Evolutionary conservation across 768 basidiomycete genomes (phyloP), one percentile per base, ranked within the genome.

Genomic region (Rhodotorula kratochvilovae): DNA sequence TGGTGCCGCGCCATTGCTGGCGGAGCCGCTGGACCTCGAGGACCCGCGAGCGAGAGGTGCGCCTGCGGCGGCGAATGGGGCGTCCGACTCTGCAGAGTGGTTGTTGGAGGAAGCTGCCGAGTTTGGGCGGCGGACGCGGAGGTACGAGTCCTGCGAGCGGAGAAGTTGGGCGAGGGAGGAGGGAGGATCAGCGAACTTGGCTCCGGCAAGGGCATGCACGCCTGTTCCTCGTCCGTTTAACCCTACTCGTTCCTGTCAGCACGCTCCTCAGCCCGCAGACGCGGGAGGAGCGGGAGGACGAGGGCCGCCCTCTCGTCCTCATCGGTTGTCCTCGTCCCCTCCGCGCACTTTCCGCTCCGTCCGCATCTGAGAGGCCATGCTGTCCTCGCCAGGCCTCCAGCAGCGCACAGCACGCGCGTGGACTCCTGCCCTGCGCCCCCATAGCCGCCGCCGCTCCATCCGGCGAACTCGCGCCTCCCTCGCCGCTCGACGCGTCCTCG

Each of bases 121-220:
- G 43, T 27, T 21, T 13, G 62, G 60, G 11, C 59, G 51, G 46
- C 67, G 43, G 17, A 33, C 54, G 25, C 69, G 63, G 23, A 70
- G 59, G 48, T 61, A 70, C 29, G 51, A 54, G 29, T 66, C 69
- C 69, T 70, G 63, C 17, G 42, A n/a, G 48, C 25, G 12, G 48
- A 50, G 45, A 23, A 50, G 25, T 11, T 25, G 48, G 1, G 7
- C 11, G 25, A 50, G 25, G 35, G 23, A 27, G 45, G 42, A 5
- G 11, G 45, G 27, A 33, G 31, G 45, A 51, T 43, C 27, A 53
- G 46, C 33, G 17, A 45, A 29, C 2, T 2, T 12, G 6, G 53
- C 59, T 45, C 13, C n/a, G 13, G 3, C 2, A 8, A 12, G n/a
- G 43, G 39, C 17, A n/a, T 43, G n/a, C n/a, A 17, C 42, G n/a